phyloP scores from a whole-genome alignment of 345 rosid genomes.

The Eucalyptus regnans region DNA sequence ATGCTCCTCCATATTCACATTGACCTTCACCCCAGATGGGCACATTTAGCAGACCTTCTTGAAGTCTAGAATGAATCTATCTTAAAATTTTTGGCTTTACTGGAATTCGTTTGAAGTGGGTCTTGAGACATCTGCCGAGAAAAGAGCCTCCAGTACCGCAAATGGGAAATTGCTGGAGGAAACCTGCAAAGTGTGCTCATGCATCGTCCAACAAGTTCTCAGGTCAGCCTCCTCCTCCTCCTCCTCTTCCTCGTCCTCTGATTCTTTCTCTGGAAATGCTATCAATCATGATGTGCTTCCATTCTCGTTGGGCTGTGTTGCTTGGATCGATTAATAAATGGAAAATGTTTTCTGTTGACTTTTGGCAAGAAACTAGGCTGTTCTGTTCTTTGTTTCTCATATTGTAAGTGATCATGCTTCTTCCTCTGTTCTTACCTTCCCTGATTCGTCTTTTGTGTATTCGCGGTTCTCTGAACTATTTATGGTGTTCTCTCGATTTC shows the following conservation, averaged over 20 bases:
- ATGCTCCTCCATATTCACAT: not conserved
- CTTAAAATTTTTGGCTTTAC: not conserved
- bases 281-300: not conserved
- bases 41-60: not conserved
- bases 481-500: not conserved
- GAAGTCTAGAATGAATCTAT: not conserved
- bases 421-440: not conserved
- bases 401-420: not conserved
- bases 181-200: conserved; percentile 1
- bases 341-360: not conserved
- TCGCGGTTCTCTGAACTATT: not conserved
- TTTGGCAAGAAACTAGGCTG: not conserved
- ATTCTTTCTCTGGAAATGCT: not conserved
- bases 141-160: not conserved
- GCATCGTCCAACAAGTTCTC: not conserved
- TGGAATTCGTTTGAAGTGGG: not conserved
- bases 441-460: not conserved
- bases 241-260: too few species aligned
- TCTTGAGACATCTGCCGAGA: not conserved
- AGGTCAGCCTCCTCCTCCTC: not conserved
- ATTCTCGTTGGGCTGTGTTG: not conserved
- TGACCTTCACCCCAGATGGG: not conserved
- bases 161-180: not conserved
- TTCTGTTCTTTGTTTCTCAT: not conserved
- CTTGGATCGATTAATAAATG: not conserved